A percentile compares a stretch with the other conserved stretches of the same genome.
Conservation (phyloP, 2,329 filamentous ascomycete genomes). For the Colletotrichum lindemuthianum region DNA sequence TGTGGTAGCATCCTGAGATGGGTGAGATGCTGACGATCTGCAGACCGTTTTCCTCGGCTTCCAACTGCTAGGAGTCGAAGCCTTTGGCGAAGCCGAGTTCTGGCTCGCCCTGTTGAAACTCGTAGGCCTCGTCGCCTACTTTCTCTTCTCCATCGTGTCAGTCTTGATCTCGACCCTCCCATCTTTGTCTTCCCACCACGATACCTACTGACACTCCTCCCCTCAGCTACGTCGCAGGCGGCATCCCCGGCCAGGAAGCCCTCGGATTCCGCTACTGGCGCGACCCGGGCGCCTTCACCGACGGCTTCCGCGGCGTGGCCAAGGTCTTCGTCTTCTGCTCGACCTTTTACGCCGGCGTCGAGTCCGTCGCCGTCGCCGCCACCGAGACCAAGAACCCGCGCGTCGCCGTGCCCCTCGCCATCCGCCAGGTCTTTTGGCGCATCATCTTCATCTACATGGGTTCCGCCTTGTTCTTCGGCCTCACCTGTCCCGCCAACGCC, state of each 20-base stretch:
- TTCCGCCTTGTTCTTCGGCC: slow-evolving; percentile 77
- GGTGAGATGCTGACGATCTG: background rate
- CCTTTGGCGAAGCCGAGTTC: slow-evolving; percentile 83
- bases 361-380: slow-evolving; percentile 70
- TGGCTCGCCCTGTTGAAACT: slow-evolving; percentile 82
- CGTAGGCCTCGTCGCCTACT: slow-evolving; percentile 74
- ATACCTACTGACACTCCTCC: too few species aligned
- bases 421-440: slow-evolving; percentile 69
- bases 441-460: slow-evolving; percentile 75
- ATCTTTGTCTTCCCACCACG: background rate
- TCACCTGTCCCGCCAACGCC: slow-evolving; percentile 77
- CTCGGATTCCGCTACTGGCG: slow-evolving; percentile 79
- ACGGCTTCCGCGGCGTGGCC: slow-evolving; percentile 74
- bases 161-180: slow-evolving; percentile 27
- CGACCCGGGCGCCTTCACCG: slow-evolving; percentile 73
- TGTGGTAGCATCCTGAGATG: background rate
- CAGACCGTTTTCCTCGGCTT: slow-evolving; percentile 70
- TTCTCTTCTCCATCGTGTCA: slow-evolving; percentile 75
- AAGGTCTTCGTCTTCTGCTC: slow-evolving; percentile 76
- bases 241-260: slow-evolving; percentile 65
- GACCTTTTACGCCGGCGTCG: slow-evolving; percentile 76
- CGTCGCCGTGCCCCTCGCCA: slow-evolving; percentile 65
- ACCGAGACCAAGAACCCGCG: slow-evolving; percentile 69
- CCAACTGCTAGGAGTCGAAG: slow-evolving; percentile 76
- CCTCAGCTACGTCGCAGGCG: slow-evolving; percentile 69